Evolutionary conservation across 2,329 filamentous ascomycete genomes (phyloP), one percentile per base, ranked within the genome.

Genomic region (Aspergillus intermedius): DNA sequence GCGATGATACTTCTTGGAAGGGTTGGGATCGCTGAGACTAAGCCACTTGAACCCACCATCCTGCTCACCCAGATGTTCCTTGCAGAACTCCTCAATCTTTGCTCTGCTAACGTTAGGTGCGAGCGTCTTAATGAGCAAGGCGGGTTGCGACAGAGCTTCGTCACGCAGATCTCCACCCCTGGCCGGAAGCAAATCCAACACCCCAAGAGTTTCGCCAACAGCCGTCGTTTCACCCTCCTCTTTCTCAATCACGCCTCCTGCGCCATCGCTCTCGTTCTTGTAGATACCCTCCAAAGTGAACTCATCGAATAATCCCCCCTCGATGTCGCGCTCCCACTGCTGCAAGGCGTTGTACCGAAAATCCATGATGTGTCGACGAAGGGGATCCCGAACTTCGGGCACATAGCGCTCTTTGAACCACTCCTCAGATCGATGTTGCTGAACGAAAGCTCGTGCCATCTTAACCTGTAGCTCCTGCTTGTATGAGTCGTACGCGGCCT

Each of bases 361-460:
- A 42, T 90, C 86, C 67, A 86, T 86, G 46, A 97, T 74, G 60
- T 88, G 86, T 51, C 76, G 74, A 48, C 86, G 84, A 61, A 96
- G 82, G 2, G 80, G 77, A 56, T 91, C 84, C 46, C 88, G 79
- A 47, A 91, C 82, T 57, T 93, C 88, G 1, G 88, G 81, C 25
- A 94, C 84, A 60, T 98, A 98, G 65, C 89, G 84, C 70, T 98
- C 93, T 59, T 86, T 88, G 73, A 98, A 98, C 93, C 93, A 98
- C 65, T 98, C 91, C 67, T 98, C 93, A 40, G 84, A 83, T 66
- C 95, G 95, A 71, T 98, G 93, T 59, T 90, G 86, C 44, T 86
- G 82, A 39, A 98, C 93, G 65, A 98, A 98, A 1, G 81, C 77
- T 55, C 90, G 84, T 0, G 93, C 91, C 86, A 95, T 91, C 56